Evolutionary conservation across 257 asterid genomes (phyloP), one percentile per base, ranked within the genome.

Genomic region (Petrea volubilis): DNA sequence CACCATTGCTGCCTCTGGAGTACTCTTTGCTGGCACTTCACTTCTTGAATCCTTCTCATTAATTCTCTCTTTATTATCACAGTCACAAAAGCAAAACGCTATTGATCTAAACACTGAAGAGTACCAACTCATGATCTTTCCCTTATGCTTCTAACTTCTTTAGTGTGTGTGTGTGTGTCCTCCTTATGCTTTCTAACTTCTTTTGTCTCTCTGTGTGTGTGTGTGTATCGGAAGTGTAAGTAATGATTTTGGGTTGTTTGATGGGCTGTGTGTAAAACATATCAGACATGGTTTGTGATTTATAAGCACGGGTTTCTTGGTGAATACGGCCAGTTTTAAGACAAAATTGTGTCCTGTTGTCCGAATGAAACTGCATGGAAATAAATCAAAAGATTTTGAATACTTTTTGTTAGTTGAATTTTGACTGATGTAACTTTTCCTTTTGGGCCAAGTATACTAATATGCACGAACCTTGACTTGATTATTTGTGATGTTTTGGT

Each of bases 1-100:
- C 41, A 83, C 72, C 79, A 81, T 77, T 3, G 81, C 43, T 23
- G 84, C 79, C 44, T 77, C 81, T 33, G 85, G 81, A 31, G 38
- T 58, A 60, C 55, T 4, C 17, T 49, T 10, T 38, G 78, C 68
- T n/a, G n/a, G n/a, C 58, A 46, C 66, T 36, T 62, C 46, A 60
- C 3, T 29, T 18, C 77, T 70, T 38, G 77, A 49, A 33, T 60
- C 17, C 73, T 53, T 75, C 64, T 15, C 23, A 10, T 46, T 78
- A 41, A 51, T 67, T 23, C 17, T 31, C 9, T 61, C 59, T 6
- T 31, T 29, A 21, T 78, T 46, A 11, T 46, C 63, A 56, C 2
- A 57, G 29, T 79, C 59, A 55, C 82, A 78, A 13, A 52, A 9
- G 38, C 38, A 33, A 8, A 4, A 75, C 8, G 3, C 51, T 18